Conservation (phyloP, 306 rosid species). For the Vigna mungo region DNA sequence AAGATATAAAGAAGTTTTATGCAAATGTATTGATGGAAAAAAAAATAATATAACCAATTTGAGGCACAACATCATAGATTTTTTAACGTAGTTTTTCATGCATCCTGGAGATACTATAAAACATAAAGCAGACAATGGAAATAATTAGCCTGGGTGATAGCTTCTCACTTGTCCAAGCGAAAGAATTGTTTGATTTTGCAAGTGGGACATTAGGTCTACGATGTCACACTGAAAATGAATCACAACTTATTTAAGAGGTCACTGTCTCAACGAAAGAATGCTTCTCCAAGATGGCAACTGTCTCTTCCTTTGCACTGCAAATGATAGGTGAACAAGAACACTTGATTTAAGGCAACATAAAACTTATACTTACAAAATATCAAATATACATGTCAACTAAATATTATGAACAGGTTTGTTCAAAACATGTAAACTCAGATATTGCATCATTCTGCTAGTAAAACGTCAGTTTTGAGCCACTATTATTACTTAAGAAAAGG, state of each 20-base stretch:
- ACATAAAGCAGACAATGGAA: background rate
- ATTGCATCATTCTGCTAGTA: slow-evolving; percentile 3
- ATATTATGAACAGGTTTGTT: slow-evolving; percentile 17
- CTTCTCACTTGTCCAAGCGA: slow-evolving; percentile 39
- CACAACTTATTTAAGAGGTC: slow-evolving; percentile 39
- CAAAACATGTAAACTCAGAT: slow-evolving; percentile 32
- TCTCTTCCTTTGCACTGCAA: slow-evolving; percentile 78
- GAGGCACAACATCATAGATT: background rate
- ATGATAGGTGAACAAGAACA: slow-evolving; percentile 33
- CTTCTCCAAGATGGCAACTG: slow-evolving; percentile 66
- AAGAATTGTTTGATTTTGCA: slow-evolving; percentile 31
- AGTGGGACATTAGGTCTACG: slow-evolving; percentile 30
- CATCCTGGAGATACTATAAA: background rate
- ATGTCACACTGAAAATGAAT: slow-evolving; percentile 31
- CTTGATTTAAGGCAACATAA: slow-evolving; percentile 30
- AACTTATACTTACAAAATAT: slow-evolving; percentile 9
- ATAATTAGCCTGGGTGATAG: slow-evolving; percentile 21
- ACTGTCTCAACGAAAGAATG: slow-evolving; percentile 60
- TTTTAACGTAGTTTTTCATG: background rate
- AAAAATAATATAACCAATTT: background rate
- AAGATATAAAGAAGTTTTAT: background rate
- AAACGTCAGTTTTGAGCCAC: slow-evolving; percentile 1
- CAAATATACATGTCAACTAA: slow-evolving; percentile 5
- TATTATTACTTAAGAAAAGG: slow-evolving; percentile 2
- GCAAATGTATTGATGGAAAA: background rate